Base-by-base conservation (phyloP, 352 stramenopile species). In the Phytophthora ohioensis region DNA sequence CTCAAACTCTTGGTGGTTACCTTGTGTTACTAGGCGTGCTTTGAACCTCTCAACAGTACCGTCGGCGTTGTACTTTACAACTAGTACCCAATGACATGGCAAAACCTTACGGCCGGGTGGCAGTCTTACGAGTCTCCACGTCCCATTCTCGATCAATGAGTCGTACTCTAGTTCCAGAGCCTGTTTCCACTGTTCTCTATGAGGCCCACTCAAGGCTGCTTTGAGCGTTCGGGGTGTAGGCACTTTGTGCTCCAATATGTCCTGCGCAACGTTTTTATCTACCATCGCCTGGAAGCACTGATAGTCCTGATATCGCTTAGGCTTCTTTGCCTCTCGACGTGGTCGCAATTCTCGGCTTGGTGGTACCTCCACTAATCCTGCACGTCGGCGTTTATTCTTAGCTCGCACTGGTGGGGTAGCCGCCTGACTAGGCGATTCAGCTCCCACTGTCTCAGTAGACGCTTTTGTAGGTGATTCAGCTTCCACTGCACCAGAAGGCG, bases 1-100 rank as follows among this genome's bases (percentile, higher is more conserved):
- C 17, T 51, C 52, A 68, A 52, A 45, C 45, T 51, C 61, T 36
- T 68, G 61, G 61, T 68, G 42, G 49, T 68, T 62, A 11, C 49
- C 61, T 34, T 68, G 49, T 48, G 60, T 51, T 13, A 68, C 60
- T 12, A 68, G 51, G 32, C 41, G 38, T 52, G 49, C 59, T 21
- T 68, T 68, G 35, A 69, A 63, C n/a, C 52, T 34, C 35, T 69
- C 45, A 17, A 59, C 53, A 27, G 31, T 63, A 17, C 53, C 63
- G 17, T 47, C 48, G 4, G 63, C 45, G 32, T 69, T 63, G 9
- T 70, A 59, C 15, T 70, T 64, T 6, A 64, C 34, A 2, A 39
- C 53, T 15, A 62, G 53, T 17, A 64, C 45, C 53, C 53, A 69
- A 41, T 69, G 36, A 34, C 52, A 48, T 35, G 53, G 62, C 31